Base-by-base conservation (phyloP, 108 stramenopile genomes). In the Nitzschia sp. region DNA sequence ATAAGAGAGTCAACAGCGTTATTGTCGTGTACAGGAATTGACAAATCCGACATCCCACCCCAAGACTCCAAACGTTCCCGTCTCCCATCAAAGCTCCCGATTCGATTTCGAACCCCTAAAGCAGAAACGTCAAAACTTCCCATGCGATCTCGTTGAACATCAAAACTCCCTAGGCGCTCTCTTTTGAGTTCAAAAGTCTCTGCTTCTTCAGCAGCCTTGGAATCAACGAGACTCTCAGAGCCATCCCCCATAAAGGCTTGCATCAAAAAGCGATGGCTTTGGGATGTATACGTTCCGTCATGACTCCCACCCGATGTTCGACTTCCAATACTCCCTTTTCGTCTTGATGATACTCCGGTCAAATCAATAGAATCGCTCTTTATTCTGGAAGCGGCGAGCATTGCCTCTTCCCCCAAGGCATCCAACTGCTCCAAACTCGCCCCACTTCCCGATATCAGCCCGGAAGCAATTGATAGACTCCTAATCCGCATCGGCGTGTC, bases 1-100 rank as follows among this genome's bases (percentile, higher is more conserved):
- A 57, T 66, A 43, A 81, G 59, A 20, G 51, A 42, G 12, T 54
- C 53, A 41, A 15, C 50, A 0, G 25, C 48, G 43, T 70, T 76
- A 20, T 73, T 76, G 41, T 75, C 70, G 9, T 40, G 53, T 48
- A 71, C 50, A 10, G 71, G 58, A 11, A 62, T 54, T 46, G 85
- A 86, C 20, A 92, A 61, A 73, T 93, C 91, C 12, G 89, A 90
- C 91, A 93, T 93, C 19, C 82, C 91, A 53, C 91, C 91, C 91
- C 91, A 93, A 64, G 87, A 88, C 55, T 93, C 92, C 8, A 85
- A 50, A 41, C 92, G 83, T 53, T 87, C 73, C 51, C 90, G 61
- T 61, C 79, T 67, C 39, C 52, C 64, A 64, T 52, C 65, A 20
- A 72, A 54, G 48, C 65, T 73, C 20, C 34, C 56, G 7, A 64